These are phyloP conservation scores for Hypholoma fasciculare DNA, from an alignment of 768 basidiomycete genomes.

Conservation along the genomic window DNA sequence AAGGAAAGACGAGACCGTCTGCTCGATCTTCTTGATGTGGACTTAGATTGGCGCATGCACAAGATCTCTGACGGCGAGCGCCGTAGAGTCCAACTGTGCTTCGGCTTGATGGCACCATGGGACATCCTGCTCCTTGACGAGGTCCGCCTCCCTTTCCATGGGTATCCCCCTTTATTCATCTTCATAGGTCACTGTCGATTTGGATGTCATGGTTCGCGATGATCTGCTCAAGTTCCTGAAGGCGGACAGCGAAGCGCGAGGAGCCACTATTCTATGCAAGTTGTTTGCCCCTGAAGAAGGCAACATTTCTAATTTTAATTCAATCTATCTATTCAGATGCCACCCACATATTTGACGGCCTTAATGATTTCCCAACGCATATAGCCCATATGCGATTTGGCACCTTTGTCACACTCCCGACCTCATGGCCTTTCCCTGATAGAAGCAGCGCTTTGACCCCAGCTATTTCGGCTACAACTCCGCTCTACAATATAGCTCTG, in stretches of 20 bases:
- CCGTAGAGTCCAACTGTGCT: constrained; percentile 87
- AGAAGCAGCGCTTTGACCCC: constrained; percentile 9
- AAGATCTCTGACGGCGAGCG: constrained; percentile 96
- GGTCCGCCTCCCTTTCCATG: constrained; percentile 38
- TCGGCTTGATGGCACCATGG: constrained; percentile 95
- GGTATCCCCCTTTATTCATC: not conserved
- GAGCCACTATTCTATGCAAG: constrained; percentile 87
- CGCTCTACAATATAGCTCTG: constrained; percentile 74
- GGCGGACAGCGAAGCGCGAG: constrained; percentile 73
- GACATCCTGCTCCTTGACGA: constrained; percentile 93
- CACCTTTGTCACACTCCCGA: constrained; percentile 62
- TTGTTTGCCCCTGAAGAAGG: constrained; percentile 9
- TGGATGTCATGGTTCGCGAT: constrained; percentile 93
- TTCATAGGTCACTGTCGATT: constrained; percentile 87
- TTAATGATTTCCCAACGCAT: constrained; percentile 91
- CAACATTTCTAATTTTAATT: constrained; percentile 4
- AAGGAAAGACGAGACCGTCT: constrained; percentile 85
- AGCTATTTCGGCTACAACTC: constrained; percentile 24
- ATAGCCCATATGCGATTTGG: constrained; percentile 92
- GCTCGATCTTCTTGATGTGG: constrained; percentile 91
- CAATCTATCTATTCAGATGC: constrained; percentile 57
- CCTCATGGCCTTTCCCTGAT: constrained; percentile 58
- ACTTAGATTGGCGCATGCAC: constrained; percentile 96
- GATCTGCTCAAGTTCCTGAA: constrained; percentile 89
- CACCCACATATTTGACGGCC: constrained; percentile 96